These are phyloP conservation scores for Heliosperma pusillum DNA, from an alignment of 148 eudicot species.

Conservation along the genomic window DNA sequence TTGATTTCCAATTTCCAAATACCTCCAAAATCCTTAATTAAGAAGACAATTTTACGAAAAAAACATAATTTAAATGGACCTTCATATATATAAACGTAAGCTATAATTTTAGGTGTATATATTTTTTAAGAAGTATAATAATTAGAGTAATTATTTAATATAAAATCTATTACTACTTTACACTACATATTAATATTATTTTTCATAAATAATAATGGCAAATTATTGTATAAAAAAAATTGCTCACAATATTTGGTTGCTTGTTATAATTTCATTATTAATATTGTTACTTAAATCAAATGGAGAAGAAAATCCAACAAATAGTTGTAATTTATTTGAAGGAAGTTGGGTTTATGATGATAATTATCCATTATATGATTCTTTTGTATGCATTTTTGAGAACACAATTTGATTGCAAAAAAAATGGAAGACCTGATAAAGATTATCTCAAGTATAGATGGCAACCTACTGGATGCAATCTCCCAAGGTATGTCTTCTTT, in stretches of 20 bases:
- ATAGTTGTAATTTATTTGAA: slow-evolving; percentile 30
- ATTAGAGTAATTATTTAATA: not conserved
- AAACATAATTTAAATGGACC: not conserved
- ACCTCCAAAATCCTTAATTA: slow-evolving; percentile 3
- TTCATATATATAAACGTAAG: not conserved
- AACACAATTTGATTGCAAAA: slow-evolving; percentile 33
- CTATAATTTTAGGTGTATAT: not conserved
- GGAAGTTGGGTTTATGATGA: slow-evolving; percentile 40
- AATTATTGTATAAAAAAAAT: not conserved
- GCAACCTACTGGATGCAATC: slow-evolving; percentile 34
- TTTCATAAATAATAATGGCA: slow-evolving; percentile 6
- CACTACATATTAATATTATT: not conserved
- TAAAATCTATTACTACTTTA: not conserved
- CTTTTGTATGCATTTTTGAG: slow-evolving; percentile 27
- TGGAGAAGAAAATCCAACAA: not conserved
- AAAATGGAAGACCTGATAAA: slow-evolving; percentile 38
- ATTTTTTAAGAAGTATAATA: not conserved
- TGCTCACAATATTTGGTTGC: not conserved
- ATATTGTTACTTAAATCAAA: slow-evolving; percentile 10
- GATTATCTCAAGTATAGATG: slow-evolving; percentile 35
- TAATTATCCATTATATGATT: slow-evolving; percentile 31
- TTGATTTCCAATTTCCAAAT: slow-evolving; percentile 10
- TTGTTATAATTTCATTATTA: not conserved
- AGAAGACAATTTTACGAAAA: not conserved
- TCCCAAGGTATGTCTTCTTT: slow-evolving; percentile 23